phyloP scores from a whole-genome alignment of 352 stramenopile genomes.

The Phytophthora tubulina region DNA sequence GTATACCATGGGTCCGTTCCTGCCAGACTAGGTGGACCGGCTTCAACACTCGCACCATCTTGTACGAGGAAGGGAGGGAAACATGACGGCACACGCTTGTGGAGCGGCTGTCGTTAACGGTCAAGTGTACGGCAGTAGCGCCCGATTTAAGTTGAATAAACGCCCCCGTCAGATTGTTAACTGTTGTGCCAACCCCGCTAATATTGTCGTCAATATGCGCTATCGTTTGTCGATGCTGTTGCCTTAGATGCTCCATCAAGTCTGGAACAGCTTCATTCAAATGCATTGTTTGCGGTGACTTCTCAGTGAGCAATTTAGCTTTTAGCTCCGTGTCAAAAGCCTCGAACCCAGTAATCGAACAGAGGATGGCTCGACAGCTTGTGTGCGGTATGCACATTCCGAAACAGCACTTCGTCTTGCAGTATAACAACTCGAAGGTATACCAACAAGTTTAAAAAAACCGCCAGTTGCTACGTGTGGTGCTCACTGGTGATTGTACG shows the following conservation, averaged over 20 bases:
- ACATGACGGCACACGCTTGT: too few relatives aligned
- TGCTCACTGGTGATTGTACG: background rate
- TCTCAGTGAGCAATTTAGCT: background rate
- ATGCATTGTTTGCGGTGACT: background rate
- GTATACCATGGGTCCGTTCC: background rate
- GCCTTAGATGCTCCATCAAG: background rate
- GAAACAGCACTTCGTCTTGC: background rate
- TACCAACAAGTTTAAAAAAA: background rate
- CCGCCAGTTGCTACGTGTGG: background rate
- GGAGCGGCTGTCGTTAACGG: background rate
- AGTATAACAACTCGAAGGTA: background rate
- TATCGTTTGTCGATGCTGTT: background rate
- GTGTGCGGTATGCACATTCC: background rate
- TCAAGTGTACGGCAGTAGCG: background rate
- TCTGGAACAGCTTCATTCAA: background rate
- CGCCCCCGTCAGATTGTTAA: background rate
- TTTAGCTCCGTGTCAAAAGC: background rate
- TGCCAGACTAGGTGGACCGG: background rate
- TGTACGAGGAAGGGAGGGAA: too few relatives aligned
- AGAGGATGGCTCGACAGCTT: background rate
- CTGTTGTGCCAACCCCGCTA: background rate
- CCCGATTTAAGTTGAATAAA: background rate
- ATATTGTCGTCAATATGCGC: background rate
- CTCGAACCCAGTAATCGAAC: background rate
- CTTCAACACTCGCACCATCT: background rate